These are phyloP conservation scores for Acephala macrosclerotiorum DNA, from an alignment of 2,329 filamentous ascomycete genomes.

Conservation along the genomic window DNA sequence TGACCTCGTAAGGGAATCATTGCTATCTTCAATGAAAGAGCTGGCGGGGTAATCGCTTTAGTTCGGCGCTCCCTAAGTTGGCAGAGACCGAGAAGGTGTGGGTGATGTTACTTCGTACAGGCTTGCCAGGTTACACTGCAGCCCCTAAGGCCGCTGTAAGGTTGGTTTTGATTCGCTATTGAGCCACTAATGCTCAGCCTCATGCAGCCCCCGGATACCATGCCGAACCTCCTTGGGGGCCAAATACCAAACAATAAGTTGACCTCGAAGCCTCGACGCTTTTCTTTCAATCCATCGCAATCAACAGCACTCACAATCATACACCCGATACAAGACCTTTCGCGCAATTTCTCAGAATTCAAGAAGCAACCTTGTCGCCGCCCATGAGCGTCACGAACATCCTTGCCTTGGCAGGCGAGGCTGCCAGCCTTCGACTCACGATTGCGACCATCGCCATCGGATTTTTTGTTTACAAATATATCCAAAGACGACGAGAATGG, in stretches of 20 bases:
- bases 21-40: background rate
- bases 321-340: too few relatives aligned
- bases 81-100: background rate
- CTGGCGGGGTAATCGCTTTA: background rate
- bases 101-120: background rate
- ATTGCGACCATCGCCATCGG: too few relatives aligned
- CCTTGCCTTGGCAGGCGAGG: too few relatives aligned
- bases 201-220: background rate
- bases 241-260: background rate
- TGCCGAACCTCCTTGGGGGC: slow-evolving; percentile 2
- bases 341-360: too few relatives aligned
- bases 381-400: too few relatives aligned
- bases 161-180: background rate
- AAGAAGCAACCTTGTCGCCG: too few relatives aligned
- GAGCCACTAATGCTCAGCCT: background rate
- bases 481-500: background rate
- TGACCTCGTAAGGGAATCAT: background rate
- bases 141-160: background rate
- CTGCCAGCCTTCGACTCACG: too few relatives aligned
- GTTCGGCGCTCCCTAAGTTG: background rate
- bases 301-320: too few relatives aligned
- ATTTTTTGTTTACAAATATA: too few relatives aligned
- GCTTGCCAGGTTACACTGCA: background rate
- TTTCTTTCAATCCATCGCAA: too few relatives aligned
- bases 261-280: too few relatives aligned